Conservation (phyloP, 306 rosid species). For the Geum urbanum region DNA sequence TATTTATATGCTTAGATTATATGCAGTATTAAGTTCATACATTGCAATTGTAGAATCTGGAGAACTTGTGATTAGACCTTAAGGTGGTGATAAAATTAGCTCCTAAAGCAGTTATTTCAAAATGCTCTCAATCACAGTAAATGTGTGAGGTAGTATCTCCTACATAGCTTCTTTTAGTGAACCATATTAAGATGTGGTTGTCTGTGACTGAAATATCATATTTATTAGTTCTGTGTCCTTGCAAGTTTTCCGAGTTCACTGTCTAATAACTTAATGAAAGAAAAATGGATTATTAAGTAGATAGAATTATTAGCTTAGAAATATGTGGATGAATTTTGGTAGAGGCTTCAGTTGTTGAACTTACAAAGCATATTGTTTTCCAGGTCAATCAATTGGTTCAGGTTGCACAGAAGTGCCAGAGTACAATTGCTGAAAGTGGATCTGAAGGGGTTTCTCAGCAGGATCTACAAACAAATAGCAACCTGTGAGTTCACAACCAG, state of each 20-base stretch:
- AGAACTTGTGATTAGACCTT: neutral
- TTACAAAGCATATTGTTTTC: slow-evolving; percentile 10
- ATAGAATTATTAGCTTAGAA: neutral
- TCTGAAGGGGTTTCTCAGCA: slow-evolving; percentile 85
- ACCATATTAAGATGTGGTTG: neutral
- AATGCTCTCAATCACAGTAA: neutral
- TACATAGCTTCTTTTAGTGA: neutral
- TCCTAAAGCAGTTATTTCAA: neutral
- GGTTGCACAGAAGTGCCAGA: slow-evolving; percentile 91
- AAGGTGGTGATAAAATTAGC: neutral
- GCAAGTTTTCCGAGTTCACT: neutral
- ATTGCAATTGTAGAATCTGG: neutral
- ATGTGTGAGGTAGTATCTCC: neutral
- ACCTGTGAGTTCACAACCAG: slow-evolving; percentile 55
- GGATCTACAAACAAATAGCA: slow-evolving; percentile 86
- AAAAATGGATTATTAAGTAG: neutral
- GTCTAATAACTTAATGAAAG: neutral
- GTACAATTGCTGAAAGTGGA: slow-evolving; percentile 81
- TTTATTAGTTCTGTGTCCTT: neutral
- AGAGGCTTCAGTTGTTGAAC: neutral
- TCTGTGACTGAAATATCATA: neutral
- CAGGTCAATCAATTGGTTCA: slow-evolving; percentile 92
- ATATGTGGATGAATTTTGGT: neutral
- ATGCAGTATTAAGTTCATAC: neutral
- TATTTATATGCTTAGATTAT: neutral